Evolutionary conservation across 1,284 basidiomycete species (phyloP), one percentile per base, ranked within the genome.

Genomic region (Trametes polyzona): DNA sequence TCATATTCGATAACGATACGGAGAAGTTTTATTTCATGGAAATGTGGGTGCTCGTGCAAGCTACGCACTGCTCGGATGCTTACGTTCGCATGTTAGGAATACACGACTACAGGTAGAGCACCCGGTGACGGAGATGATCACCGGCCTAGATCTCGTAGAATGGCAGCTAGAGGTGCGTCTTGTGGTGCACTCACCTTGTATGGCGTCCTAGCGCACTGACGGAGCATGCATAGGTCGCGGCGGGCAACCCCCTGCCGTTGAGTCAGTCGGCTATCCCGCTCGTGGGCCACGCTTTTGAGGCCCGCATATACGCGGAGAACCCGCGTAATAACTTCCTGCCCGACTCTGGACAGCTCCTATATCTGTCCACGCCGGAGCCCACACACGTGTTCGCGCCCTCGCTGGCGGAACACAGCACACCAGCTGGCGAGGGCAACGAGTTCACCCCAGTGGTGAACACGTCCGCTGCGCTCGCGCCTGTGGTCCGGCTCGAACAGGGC

Each of bases 291-390:
- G 92, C 95, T 0, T 97, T 97, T 65, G 95, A 97, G 75, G 95
- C 94, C 12, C 86, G 95, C n/a, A 96, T 98, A 65, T 98, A 98
- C 71, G 96, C 95, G 6, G 95, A 98, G 73, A 93, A 95, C 66
- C 94, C 94, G n/a, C 82, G 93, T 65, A 93, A 92, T 70, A 86
- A 92, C 71, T 98, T 97, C 77, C 81, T 97, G 5, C 95, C 95
- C 0, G 95, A 97, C 69, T 94, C 93, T 17, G 95, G 95, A 1
- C 79, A 80, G 7, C 79, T 97, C 3, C 73, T 92, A 10, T 91
- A 95, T 72, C 83, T 95, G 46, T 88, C 89, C 0, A 92, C 89
- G 0, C 90, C 90, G 2, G 70, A 75, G 4, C 86, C 90, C 2
- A 90, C 88, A 0, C 80, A 84, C 53, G 71, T 75, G 30, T 90